phyloP scores from a whole-genome alignment of 192 early-diverging fungal genomes.

The Backusella mclennaniae region DNA sequence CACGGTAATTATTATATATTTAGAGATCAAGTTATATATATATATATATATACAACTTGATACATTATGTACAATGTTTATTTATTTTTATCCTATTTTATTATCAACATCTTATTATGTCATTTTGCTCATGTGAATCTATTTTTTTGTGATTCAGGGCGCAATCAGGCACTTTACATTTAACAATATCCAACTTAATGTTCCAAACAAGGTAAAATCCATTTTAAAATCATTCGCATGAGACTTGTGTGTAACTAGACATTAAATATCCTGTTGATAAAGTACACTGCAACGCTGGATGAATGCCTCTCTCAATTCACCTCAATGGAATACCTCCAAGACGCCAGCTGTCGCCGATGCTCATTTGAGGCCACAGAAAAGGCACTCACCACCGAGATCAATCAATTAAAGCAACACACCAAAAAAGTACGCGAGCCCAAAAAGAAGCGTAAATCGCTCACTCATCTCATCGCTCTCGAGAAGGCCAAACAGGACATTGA shows the following conservation, averaged over 20 bases:
- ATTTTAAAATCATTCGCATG: not conserved
- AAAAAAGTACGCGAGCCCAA: conserved; percentile 18
- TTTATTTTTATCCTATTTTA: not conserved
- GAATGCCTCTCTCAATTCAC: conserved; percentile 53
- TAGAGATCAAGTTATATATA: not conserved
- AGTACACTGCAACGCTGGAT: conserved; percentile 51
- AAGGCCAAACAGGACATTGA: conserved; percentile 15
- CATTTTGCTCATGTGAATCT: not conserved
- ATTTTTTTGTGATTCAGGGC: conserved; percentile 34
- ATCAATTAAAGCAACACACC: conserved; percentile 19
- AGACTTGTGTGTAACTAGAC: not conserved
- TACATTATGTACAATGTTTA: not conserved
- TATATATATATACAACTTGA: conserved; percentile 9
- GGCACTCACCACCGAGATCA: conserved; percentile 35
- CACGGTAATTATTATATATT: conserved; percentile 42
- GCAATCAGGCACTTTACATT: conserved; percentile 79
- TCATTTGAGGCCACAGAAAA: conserved; percentile 49
- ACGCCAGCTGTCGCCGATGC: conserved; percentile 67
- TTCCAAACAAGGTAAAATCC: conserved; percentile 46
- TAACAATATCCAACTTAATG: conserved; percentile 72
- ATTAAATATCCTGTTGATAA: not conserved
- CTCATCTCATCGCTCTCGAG: conserved; percentile 14
- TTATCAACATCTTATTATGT: conserved; percentile 4
- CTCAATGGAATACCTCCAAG: conserved; percentile 60
- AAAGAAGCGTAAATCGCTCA: conserved; percentile 16